Evolutionary conservation across 1,139 yeast species (phyloP).

Genomic region (Scheffersomyces stambukii): DNA sequence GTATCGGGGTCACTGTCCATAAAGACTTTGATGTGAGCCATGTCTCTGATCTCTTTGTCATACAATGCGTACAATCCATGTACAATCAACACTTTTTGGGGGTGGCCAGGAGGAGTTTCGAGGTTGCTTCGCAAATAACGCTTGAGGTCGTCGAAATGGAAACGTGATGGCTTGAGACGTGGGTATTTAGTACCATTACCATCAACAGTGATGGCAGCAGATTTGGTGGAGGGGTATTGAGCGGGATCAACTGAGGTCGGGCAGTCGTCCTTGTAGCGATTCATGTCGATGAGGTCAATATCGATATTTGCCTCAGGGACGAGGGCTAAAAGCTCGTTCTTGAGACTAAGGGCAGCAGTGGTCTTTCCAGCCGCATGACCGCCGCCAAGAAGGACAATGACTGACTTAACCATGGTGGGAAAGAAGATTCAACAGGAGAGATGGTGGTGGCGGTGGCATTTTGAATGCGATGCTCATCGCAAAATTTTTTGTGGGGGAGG

Average conservation of each 20-base stretch:
- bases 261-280: conserved; percentile 17
- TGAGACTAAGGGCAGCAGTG: conserved; percentile 31
- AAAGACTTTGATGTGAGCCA: conserved; percentile 67
- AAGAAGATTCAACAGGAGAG: conserved; percentile 1
- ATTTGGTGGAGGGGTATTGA: conserved; percentile 17
- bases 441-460: neutral
- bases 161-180: conserved; percentile 37
- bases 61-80: conserved; percentile 82
- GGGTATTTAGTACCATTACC: conserved; percentile 16
- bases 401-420: conserved; percentile 12
- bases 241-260: conserved; percentile 11
- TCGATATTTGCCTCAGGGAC: conserved; percentile 18
- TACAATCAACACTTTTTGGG: conserved; percentile 48
- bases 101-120: conserved; percentile 7
- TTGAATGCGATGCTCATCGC: conserved; percentile 2
- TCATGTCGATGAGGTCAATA: conserved; percentile 41
- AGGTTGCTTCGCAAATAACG: conserved; percentile 9
- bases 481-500: no score
- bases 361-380: conserved; percentile 72
- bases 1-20: conserved; percentile 88
- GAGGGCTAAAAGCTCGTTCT: conserved; percentile 20
- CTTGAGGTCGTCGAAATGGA: conserved; percentile 26
- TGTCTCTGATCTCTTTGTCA: conserved; percentile 52
- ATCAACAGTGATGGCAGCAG: conserved; percentile 31
- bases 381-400: conserved; percentile 62